Evolutionary conservation across 257 asterid genomes (phyloP).

Genomic region (Marsdenia floribunda): DNA sequence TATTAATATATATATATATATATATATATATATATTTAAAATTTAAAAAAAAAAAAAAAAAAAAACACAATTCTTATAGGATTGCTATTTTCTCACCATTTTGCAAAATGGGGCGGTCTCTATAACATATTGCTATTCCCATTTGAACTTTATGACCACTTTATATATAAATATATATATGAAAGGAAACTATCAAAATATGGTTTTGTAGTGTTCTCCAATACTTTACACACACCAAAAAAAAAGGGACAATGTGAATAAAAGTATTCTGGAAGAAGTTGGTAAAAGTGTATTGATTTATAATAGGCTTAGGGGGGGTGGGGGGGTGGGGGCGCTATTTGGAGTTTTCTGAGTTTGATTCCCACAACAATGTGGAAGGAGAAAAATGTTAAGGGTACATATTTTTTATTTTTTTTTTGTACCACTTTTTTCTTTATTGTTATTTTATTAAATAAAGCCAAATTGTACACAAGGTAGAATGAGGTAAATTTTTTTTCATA

Average conservation of each 20-base stretch:
- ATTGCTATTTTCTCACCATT: too few relatives aligned
- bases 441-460: neutral
- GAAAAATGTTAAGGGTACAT: neutral
- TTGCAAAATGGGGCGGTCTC: too few relatives aligned
- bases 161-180: too few relatives aligned
- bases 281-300: neutral
- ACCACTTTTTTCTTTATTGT: neutral
- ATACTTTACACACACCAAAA: neutral
- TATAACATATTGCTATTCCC: too few relatives aligned
- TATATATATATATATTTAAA: too few relatives aligned
- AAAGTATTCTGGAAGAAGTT: neutral
- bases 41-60: too few relatives aligned
- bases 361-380: neutral
- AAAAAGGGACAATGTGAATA: neutral
- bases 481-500: too few relatives aligned
- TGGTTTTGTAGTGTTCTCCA: neutral
- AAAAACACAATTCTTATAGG: too few relatives aligned
- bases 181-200: neutral
- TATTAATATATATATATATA: too few relatives aligned
- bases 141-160: too few relatives aligned
- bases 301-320: too few relatives aligned
- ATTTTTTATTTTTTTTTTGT: neutral
- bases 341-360: slow-evolving; percentile 1
- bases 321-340: neutral
- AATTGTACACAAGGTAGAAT: neutral